Base-by-base conservation (phyloP, 805 yeast species). In the Cyberlindnera sargentensis region DNA sequence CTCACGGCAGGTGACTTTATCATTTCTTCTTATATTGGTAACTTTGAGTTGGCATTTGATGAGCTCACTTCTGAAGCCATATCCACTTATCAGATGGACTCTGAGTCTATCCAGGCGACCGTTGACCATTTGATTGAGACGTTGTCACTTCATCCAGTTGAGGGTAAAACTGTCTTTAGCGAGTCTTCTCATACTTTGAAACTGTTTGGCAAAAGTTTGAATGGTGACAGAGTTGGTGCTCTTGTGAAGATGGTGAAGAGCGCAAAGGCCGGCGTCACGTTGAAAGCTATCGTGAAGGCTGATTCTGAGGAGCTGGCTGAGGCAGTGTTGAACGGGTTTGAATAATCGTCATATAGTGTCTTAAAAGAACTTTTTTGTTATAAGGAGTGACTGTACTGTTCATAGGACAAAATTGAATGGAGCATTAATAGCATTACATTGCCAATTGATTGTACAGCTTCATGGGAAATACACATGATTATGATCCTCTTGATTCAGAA, bases 1-100 rank as follows among this genome's bases (percentile, higher is more conserved):
- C 61, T 91, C 44, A 66, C 66, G 6, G 80, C 93, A 8, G 96
- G 96, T 32, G 97, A 89, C 62, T 91, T 80, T 65, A 72, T 88
- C 45, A 65, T 70, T 43, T 95, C 96, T 41, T 71, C 88, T 25
- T 87, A 78, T 61, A 76, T 82, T 49, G 87, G 93, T 36, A 78
- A 81, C 65, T 89, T 89, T 61, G 76, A 82, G 6, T 70, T 75
- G 36, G 68, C 76, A 33, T 88, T 83, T 71, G 96, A 86, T 55
- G 87, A 80, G 63, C 71, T 90, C 50, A 69, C 75, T 8, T 61
- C 68, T 47, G 89, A 85, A 62, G 67, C 68, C 39, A 68, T 78
- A 35, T 80, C 81, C 15, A 87, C 90, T 25, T 80, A 76, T 63
- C 84, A 81, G 50, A 69, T 90, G 39, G 72, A 69, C 50, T 55